Base-by-base conservation (phyloP, 352 stramenopile species). In the Phytophthora tentaculata region DNA sequence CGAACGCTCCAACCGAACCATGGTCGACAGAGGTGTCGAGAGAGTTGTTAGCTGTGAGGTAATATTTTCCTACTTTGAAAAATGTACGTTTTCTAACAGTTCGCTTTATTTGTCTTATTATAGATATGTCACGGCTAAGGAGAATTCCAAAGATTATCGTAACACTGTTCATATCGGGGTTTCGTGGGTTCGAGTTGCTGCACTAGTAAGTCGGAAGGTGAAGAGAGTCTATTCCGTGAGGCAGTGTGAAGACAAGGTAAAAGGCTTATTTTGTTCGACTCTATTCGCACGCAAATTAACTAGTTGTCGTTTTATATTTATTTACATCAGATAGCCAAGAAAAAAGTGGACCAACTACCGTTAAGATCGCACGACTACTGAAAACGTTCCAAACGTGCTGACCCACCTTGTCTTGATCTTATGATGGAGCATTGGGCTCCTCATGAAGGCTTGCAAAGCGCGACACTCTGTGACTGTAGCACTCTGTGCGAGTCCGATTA, bases 391-490 rank as follows among this genome's bases (percentile, higher is more conserved):
- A n/a, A 55, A 37, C 19, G 19, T 2, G 5, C n/a, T 19, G 16
- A 28, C 5, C 29, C 45, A 35, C 44, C 56, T 19, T 56, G 45
- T n/a, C 44, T 56, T 0, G 44, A 63, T 13, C 10, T 63, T 3
- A 55, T 63, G 44, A 19, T 56, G 2, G 43, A 63, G 26, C 56
- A 63, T 20, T 63, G 56, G 56, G 43, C 28, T 9, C 28, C 28
- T 8, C 28, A 32, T 32, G 28, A 32, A 32, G 28, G 56, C 1
- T 29, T 63, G 19, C 56, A 63, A 26, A 63, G 49, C 29, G 39
- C 56, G 17, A 37, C 56, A 16, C 55, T 61, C 5, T 53, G 24
- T 61, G 41, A 53, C 35, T 20, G 1, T 7, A 19, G n/a, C 16
- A 45, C 39, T 3, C 5, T 0, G 22, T 19, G 28, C 2, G n/a